A percentile compares a stretch with the other conserved stretches of the same genome.
Evolutionary conservation across 2,329 filamentous ascomycete genomes (phyloP).

Genomic region (Apiospora kogelbergensis): DNA sequence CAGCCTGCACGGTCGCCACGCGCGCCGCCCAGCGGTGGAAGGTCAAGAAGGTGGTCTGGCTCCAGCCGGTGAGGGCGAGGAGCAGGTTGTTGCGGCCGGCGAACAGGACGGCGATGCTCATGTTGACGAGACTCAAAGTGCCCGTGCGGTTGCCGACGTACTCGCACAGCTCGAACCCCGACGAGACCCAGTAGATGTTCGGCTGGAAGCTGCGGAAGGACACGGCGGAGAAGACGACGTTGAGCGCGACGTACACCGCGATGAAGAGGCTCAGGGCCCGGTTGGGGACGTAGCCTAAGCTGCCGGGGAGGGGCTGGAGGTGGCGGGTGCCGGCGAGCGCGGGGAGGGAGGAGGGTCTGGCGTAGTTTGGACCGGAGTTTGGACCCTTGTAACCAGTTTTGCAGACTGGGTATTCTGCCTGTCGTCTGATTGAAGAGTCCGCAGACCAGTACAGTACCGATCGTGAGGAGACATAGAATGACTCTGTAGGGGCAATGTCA

Average conservation of each 20-base stretch:
- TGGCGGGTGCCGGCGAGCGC: slow-evolving; percentile 17
- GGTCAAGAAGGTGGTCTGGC: slow-evolving; percentile 27
- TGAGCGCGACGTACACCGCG: slow-evolving; percentile 16
- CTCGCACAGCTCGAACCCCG: slow-evolving; percentile 12
- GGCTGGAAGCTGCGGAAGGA: slow-evolving; percentile 20
- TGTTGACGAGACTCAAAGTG: slow-evolving; percentile 26
- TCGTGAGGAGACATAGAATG: slow-evolving; percentile 19
- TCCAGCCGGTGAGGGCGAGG: slow-evolving; percentile 28
- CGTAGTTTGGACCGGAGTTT: slow-evolving; percentile 14
- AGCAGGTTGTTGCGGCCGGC: slow-evolving; percentile 29
- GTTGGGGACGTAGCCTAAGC: slow-evolving; percentile 19
- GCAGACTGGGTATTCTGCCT: slow-evolving; percentile 12
- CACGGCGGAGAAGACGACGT: slow-evolving; percentile 19
- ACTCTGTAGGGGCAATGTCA: slow-evolving; percentile 12
- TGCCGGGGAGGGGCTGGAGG: slow-evolving; percentile 18
- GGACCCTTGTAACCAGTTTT: slow-evolving; percentile 13
- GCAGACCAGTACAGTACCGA: slow-evolving; percentile 19
- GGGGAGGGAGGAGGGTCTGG: slow-evolving; percentile 16
- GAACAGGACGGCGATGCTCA: slow-evolving; percentile 27
- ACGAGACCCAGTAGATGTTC: slow-evolving; percentile 18
- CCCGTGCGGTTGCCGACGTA: slow-evolving; percentile 32
- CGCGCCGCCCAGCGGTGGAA: slow-evolving; percentile 30
- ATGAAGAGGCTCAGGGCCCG: slow-evolving; percentile 18
- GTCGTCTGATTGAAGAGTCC: slow-evolving; percentile 19
- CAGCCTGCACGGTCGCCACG: slow-evolving; percentile 29